phyloP scores from a whole-genome alignment of 2,329 filamentous ascomycete genomes.

The Colletotrichum agaves region DNA sequence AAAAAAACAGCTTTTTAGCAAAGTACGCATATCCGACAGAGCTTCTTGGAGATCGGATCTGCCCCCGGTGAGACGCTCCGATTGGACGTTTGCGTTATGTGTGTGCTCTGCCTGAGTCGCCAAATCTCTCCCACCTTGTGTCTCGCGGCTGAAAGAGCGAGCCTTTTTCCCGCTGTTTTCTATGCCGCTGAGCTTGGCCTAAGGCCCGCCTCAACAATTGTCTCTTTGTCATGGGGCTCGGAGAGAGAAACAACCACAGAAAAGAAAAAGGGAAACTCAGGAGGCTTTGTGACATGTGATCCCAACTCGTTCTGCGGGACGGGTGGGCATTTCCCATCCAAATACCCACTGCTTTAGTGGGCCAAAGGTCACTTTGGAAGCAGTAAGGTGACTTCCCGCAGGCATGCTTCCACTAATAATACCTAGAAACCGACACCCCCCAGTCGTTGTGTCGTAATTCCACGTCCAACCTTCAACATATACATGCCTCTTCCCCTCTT shows the following conservation, averaged over 20 bases:
- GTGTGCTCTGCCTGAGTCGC: not conserved
- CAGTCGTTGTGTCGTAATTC: conserved; percentile 29
- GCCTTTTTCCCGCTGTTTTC: not conserved
- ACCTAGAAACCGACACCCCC: conserved; percentile 22
- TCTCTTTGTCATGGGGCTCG: not conserved
- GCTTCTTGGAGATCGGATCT: conserved; percentile 6
- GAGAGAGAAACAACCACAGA: no score
- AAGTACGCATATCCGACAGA: not conserved
- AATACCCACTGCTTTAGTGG: conserved; percentile 24
- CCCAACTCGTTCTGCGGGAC: conserved; percentile 22
- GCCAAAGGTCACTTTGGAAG: not conserved
- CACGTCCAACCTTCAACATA: conserved; percentile 19
- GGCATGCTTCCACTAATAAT: conserved; percentile 14
- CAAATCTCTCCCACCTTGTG: not conserved
- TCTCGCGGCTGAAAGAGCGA: not conserved
- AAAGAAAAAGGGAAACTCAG: not conserved
- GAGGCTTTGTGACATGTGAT: conserved; percentile 10
- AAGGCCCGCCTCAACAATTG: conserved; percentile 19
- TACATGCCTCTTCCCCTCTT: conserved; percentile 6
- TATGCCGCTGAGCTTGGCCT: not conserved
- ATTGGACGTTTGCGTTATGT: not conserved
- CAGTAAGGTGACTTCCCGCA: not conserved
- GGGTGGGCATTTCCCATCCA: conserved; percentile 22
- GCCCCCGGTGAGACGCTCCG: not conserved
- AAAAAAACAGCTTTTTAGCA: no score